Conservation (phyloP, 805 yeast species). For the Vanderwaltozyma tropicalis region DNA sequence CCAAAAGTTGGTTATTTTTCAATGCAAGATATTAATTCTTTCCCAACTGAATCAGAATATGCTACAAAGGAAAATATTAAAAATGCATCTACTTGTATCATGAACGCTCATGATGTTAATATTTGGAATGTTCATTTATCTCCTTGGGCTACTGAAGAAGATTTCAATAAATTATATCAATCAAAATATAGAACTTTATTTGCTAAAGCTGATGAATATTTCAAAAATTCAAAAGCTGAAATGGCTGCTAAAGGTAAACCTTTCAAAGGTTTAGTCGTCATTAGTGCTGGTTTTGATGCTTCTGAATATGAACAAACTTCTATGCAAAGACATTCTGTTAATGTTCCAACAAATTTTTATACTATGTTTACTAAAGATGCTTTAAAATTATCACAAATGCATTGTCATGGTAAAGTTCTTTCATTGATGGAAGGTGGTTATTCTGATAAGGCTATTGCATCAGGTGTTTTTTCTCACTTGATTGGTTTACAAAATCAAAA, state of each 20-base stretch:
- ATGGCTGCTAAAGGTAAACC: conserved; percentile 33
- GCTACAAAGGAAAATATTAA: conserved; percentile 61
- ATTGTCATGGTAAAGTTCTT: conserved; percentile 48
- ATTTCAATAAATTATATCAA: conserved; percentile 53
- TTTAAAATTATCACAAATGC: conserved; percentile 54
- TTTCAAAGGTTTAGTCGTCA: conserved; percentile 50
- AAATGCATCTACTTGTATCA: conserved; percentile 69
- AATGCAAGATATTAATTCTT: conserved; percentile 74
- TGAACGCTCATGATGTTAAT: conserved; percentile 63
- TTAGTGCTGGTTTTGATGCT: conserved; percentile 85
- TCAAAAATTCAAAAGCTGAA: conserved; percentile 38
- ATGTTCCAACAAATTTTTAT: conserved; percentile 74
- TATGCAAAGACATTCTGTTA: conserved; percentile 77
- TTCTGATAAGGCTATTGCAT: conserved; percentile 67
- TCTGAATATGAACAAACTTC: conserved; percentile 71
- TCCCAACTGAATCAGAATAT: conserved; percentile 71
- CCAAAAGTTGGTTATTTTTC: conserved; percentile 77
- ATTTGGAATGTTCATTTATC: conserved; percentile 80
- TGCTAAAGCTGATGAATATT: conserved; percentile 55
- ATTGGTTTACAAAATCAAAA: conserved; percentile 51
- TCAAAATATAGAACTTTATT: conserved; percentile 51
- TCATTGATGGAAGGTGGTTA: conserved; percentile 81
- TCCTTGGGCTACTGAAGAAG: conserved; percentile 51
- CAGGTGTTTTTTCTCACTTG: conserved; percentile 72
- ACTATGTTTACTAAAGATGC: conserved; percentile 64